Evolutionary conservation across 208 protist genomes (phyloP).

Genomic region (Trypanosoma boissoni): DNA sequence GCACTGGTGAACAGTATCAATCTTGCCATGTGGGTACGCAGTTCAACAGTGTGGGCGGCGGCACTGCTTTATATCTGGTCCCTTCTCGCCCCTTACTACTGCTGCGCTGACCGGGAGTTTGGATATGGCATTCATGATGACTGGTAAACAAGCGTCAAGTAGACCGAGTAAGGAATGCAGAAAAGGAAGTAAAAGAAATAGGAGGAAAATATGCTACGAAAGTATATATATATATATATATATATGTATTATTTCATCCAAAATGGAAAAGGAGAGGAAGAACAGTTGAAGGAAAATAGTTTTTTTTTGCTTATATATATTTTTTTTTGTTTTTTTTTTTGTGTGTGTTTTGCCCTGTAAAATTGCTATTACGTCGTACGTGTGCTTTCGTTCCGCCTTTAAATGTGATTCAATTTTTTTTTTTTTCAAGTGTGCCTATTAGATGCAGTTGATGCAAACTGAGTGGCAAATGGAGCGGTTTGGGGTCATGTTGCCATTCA

Average conservation of each 20-base stretch:
- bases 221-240: conserved; percentile 18
- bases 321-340: conserved; percentile 9
- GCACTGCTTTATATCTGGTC: conserved; percentile 91
- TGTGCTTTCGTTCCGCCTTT: too few relatives aligned
- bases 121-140: conserved; percentile 63
- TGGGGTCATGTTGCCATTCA: too few relatives aligned
- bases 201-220: not conserved
- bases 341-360: conserved; percentile 9
- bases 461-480: too few relatives aligned
- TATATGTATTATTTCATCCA: conserved; percentile 2
- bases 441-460: too few relatives aligned
- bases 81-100: conserved; percentile 87
- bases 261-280: conserved; percentile 9
- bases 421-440: too few relatives aligned
- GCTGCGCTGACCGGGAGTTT: conserved; percentile 87
- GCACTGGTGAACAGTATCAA: conserved; percentile 44
- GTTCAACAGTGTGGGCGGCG: conserved; percentile 79
- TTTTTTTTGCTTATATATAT: not conserved
- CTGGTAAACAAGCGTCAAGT: conserved; percentile 31
- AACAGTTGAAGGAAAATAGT: conserved; percentile 18
- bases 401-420: too few relatives aligned
- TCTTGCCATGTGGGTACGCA: conserved; percentile 90
- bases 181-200: not conserved
- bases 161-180: conserved; percentile 1
- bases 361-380: too few relatives aligned